A percentile compares a stretch with the other conserved stretches of the same genome.
These are phyloP conservation scores for Lactarius hengduanensis DNA, from an alignment of 768 basidiomycete species.

Conservation along the genomic window DNA sequence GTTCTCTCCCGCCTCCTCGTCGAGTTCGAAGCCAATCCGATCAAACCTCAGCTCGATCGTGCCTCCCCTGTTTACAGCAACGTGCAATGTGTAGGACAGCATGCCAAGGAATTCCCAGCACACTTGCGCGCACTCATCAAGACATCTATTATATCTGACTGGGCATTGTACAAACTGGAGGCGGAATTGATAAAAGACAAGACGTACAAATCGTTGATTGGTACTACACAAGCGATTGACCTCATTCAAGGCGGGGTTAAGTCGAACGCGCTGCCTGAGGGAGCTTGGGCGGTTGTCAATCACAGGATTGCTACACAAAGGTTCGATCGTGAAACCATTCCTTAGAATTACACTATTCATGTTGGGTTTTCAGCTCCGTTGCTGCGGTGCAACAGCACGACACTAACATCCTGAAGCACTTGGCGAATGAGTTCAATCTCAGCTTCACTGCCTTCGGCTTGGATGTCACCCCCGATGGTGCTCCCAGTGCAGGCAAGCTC, in stretches of 20 bases:
- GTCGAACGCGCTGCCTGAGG: constrained; percentile 48
- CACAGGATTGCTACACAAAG: constrained; percentile 39
- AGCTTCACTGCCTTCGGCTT: constrained; percentile 44
- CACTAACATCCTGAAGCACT: constrained; percentile 32
- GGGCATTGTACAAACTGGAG: constrained; percentile 39
- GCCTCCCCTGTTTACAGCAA: constrained; percentile 36
- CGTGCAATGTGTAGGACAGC: constrained; percentile 45
- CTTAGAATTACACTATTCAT: not conserved
- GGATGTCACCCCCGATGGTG: constrained; percentile 30
- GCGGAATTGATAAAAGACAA: constrained; percentile 31
- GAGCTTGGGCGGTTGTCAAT: constrained; percentile 39
- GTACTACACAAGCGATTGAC: constrained; percentile 37
- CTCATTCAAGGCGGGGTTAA: constrained; percentile 45
- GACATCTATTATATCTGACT: constrained; percentile 33
- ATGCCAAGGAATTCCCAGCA: constrained; percentile 40
- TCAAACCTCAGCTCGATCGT: constrained; percentile 34
- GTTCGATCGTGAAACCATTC: constrained; percentile 9
- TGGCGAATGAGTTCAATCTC: constrained; percentile 42
- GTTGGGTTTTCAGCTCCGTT: constrained; percentile 33
- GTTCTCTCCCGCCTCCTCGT: constrained; percentile 53
- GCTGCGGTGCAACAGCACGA: constrained; percentile 35
- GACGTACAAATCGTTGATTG: constrained; percentile 37
- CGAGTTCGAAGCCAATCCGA: constrained; percentile 24
- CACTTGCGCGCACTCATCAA: constrained; percentile 35
- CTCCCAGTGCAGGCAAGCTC: constrained; percentile 38